Evolutionary conservation across 1,284 basidiomycete genomes (phyloP).

Genomic region (Malassezia dermatis): DNA sequence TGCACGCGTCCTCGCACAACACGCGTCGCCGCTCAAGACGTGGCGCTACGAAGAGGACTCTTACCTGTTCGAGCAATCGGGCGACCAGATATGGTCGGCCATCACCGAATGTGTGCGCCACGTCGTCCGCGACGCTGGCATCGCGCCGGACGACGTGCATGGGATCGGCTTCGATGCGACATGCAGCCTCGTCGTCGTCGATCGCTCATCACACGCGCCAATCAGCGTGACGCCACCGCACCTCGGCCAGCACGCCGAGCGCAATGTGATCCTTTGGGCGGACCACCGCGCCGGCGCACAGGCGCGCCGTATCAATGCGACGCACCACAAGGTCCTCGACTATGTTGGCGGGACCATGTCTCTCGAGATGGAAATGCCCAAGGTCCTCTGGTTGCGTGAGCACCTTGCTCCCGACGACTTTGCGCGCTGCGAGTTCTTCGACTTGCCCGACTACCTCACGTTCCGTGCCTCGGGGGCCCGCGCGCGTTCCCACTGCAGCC

Average conservation of each 20-base stretch:
- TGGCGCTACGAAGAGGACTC: conserved; percentile 74
- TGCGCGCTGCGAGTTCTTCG: conserved; percentile 79
- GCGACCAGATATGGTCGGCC: conserved; percentile 61
- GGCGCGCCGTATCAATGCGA: conserved; percentile 76
- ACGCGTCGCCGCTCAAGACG: conserved; percentile 67
- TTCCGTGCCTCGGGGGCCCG: conserved; percentile 73
- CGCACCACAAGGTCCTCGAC: conserved; percentile 72
- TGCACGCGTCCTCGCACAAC: conserved; percentile 68
- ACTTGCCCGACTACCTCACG: conserved; percentile 90
- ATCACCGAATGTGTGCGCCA: conserved; percentile 63
- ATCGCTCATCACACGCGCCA: conserved; percentile 57
- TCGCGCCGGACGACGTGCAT: conserved; percentile 61
- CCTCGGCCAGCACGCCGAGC: conserved; percentile 10
- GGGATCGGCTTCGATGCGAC: conserved; percentile 95
- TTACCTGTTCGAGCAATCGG: conserved; percentile 85
- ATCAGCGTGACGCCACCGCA: conserved; percentile 68
- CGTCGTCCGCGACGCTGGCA: conserved; percentile 59
- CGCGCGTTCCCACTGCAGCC: conserved; percentile 78
- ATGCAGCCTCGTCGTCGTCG: conserved; percentile 81
- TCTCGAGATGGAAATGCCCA: conserved; percentile 55
- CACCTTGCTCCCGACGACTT: conserved; percentile 71
- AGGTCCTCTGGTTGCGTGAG: conserved; percentile 89
- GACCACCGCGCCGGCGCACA: conserved; percentile 89
- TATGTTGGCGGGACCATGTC: conserved; percentile 96
- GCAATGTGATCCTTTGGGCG: conserved; percentile 43